These are phyloP conservation scores for Volvariella volvacea DNA, from an alignment of 1,284 basidiomycete species.

Conservation along the genomic window DNA sequence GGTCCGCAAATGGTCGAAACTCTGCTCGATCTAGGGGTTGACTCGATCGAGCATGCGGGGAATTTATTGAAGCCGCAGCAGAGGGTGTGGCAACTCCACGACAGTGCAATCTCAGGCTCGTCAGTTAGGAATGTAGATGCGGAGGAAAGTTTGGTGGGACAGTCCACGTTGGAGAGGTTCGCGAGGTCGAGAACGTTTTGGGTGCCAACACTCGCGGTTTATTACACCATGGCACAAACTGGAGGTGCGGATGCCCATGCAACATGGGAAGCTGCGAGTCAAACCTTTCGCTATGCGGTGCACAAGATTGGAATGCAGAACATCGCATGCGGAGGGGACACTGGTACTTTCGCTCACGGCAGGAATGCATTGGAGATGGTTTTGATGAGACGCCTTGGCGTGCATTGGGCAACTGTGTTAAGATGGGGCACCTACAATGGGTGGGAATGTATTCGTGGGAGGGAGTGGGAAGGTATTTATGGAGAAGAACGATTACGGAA, in stretches of 20 bases:
- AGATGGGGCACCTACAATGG: slow-evolving; percentile 56
- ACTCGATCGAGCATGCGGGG: slow-evolving; percentile 44
- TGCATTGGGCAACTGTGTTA: slow-evolving; percentile 44
- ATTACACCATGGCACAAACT: slow-evolving; percentile 25
- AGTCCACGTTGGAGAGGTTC: not conserved
- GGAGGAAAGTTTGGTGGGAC: not conserved
- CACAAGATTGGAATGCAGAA: slow-evolving; percentile 34
- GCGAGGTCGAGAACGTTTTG: slow-evolving; percentile 29
- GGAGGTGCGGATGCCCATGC: not conserved
- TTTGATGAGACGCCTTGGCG: slow-evolving; percentile 53
- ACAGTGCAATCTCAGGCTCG: no score
- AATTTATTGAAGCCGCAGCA: no score
- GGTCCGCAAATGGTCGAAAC: slow-evolving; percentile 27
- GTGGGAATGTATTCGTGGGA: slow-evolving; percentile 48
- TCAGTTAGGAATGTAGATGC: no score
- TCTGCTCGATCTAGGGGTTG: slow-evolving; percentile 31
- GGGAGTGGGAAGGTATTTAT: slow-evolving; percentile 39
- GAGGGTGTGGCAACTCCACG: no score
- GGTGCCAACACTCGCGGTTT: slow-evolving; percentile 57
- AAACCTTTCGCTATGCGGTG: slow-evolving; percentile 36
- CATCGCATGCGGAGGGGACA: slow-evolving; percentile 59
- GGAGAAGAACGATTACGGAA: slow-evolving; percentile 25
- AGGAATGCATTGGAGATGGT: slow-evolving; percentile 56
- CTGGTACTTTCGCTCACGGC: slow-evolving; percentile 56
- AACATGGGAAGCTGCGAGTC: slow-evolving; percentile 31